Conservation (phyloP, 805 yeast species). For the Citeromyces matritensis region DNA sequence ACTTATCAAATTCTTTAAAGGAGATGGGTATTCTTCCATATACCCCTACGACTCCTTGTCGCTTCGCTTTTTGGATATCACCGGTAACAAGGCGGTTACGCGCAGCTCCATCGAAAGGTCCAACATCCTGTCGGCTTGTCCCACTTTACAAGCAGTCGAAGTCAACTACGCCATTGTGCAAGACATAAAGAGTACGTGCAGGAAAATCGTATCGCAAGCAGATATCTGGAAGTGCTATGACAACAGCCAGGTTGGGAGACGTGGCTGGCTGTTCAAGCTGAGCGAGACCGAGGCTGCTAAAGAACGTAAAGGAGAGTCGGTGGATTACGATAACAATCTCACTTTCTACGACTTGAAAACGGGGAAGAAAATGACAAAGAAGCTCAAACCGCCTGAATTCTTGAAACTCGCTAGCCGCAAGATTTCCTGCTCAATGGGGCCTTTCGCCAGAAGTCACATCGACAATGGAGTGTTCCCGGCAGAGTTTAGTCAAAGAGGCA, state of each 20-base stretch:
- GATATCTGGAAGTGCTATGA: conserved; percentile 35
- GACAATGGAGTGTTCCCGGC: conserved; percentile 33
- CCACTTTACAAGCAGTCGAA: conserved; percentile 49
- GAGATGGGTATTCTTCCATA: conserved; percentile 2
- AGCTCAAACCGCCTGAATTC: conserved; percentile 28
- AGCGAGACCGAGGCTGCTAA: conserved; percentile 8
- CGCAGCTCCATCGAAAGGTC: conserved; percentile 44
- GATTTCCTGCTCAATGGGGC: conserved; percentile 38
- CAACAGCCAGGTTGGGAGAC: conserved; percentile 42
- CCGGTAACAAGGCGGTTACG: conserved; percentile 44
- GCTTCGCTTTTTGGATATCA: conserved; percentile 47
- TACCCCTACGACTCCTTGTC: conserved; percentile 3
- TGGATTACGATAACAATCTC: conserved; percentile 18
- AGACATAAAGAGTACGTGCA: conserved; percentile 24
- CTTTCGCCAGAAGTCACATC: conserved; percentile 20
- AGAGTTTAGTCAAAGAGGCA: conserved; percentile 32
- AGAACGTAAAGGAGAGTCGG: conserved; percentile 9
- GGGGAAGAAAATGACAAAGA: conserved; percentile 41
- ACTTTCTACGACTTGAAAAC: conserved; percentile 48
- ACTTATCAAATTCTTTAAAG: conserved; percentile 17
- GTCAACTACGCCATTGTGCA: conserved; percentile 41
- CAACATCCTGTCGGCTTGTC: conserved; percentile 25
- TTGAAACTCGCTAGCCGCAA: conserved; percentile 37
- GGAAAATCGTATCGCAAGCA: conserved; percentile 15
- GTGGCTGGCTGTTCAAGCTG: conserved; percentile 64